A percentile compares a stretch with the other conserved stretches of the same genome.
Conservation (phyloP, 1,284 basidiomycete genomes). For the Peniophora sp. region DNA sequence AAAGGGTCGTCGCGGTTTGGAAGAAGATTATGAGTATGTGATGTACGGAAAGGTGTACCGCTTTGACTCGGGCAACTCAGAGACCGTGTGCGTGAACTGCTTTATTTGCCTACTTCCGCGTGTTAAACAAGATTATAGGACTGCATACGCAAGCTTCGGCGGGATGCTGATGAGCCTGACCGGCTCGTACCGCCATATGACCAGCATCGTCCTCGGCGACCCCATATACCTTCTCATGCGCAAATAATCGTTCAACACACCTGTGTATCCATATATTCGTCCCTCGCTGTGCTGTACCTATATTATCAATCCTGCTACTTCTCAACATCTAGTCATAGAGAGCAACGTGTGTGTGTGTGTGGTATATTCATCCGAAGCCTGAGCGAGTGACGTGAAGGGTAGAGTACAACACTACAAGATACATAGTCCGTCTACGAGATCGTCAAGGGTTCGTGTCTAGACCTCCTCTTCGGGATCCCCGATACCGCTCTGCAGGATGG, state of each 20-base stretch:
- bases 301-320: no score
- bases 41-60: slow-evolving; percentile 99
- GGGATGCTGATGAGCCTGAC: slow-evolving; percentile 94
- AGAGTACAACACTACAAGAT: no score
- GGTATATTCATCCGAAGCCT: no score
- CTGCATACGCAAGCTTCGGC: slow-evolving; percentile 93
- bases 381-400: no score
- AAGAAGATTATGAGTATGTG: slow-evolving; percentile 97
- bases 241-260: slow-evolving; percentile 36
- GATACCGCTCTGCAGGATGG: slow-evolving; percentile 85
- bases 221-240: slow-evolving; percentile 88
- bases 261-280: no score
- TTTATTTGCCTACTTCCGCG: slow-evolving; percentile 1
- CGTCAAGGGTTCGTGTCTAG: slow-evolving; percentile 14
- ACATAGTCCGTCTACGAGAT: background rate
- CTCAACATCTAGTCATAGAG: no score
- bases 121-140: slow-evolving; percentile 50
- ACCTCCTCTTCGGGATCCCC: slow-evolving; percentile 87
- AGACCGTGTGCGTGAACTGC: slow-evolving; percentile 62
- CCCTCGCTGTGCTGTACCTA: no score
- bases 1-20: slow-evolving; percentile 79
- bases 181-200: slow-evolving; percentile 90
- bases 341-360: no score
- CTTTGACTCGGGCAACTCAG: slow-evolving; percentile 82
- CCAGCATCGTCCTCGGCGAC: slow-evolving; percentile 87